Evolutionary conservation across 805 yeast species (phyloP).

Genomic region (Lipomyces oligophaga): DNA sequence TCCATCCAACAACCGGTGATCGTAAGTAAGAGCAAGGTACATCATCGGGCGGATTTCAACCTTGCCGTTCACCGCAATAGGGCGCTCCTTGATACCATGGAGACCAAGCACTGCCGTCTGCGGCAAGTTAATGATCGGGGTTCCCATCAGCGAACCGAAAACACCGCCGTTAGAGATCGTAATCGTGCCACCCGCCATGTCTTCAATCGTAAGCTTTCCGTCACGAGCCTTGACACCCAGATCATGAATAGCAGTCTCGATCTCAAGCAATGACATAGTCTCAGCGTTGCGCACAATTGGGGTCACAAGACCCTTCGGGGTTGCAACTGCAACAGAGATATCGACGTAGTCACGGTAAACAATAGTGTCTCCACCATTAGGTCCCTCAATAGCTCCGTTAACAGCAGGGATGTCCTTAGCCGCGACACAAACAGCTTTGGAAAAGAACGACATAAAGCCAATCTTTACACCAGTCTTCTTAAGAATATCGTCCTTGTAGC

Average conservation of each 20-base stretch:
- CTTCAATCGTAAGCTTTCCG: slow-evolving; percentile 92
- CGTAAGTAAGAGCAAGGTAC: slow-evolving; percentile 98
- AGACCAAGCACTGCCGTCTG: slow-evolving; percentile 97
- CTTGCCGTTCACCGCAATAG: slow-evolving; percentile 94
- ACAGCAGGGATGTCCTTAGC: slow-evolving; percentile 93
- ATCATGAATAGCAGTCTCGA: slow-evolving; percentile 77
- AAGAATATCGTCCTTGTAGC: slow-evolving; percentile 93
- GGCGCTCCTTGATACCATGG: slow-evolving; percentile 96
- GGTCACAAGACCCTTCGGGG: slow-evolving; percentile 98
- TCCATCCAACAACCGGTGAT: slow-evolving; percentile 96
- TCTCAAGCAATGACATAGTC: slow-evolving; percentile 77
- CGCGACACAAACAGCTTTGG: slow-evolving; percentile 89
- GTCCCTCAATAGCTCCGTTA: slow-evolving; percentile 83
- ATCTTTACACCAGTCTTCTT: slow-evolving; percentile 91
- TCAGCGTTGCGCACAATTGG: slow-evolving; percentile 98
- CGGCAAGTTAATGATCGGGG: slow-evolving; percentile 97
- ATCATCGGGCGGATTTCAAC: slow-evolving; percentile 98
- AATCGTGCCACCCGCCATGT: slow-evolving; percentile 99
- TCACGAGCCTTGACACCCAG: slow-evolving; percentile 94
- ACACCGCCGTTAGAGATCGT: slow-evolving; percentile 99
- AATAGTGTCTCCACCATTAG: slow-evolving; percentile 72
- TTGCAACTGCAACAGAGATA: slow-evolving; percentile 94
- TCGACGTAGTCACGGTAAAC: slow-evolving; percentile 96
- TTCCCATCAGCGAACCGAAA: slow-evolving; percentile 94
- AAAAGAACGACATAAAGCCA: slow-evolving; percentile 98